Base-by-base conservation (phyloP, 805 yeast genomes). In the baker's yeast (Saccharomyces cerevisiae) region DNA sequence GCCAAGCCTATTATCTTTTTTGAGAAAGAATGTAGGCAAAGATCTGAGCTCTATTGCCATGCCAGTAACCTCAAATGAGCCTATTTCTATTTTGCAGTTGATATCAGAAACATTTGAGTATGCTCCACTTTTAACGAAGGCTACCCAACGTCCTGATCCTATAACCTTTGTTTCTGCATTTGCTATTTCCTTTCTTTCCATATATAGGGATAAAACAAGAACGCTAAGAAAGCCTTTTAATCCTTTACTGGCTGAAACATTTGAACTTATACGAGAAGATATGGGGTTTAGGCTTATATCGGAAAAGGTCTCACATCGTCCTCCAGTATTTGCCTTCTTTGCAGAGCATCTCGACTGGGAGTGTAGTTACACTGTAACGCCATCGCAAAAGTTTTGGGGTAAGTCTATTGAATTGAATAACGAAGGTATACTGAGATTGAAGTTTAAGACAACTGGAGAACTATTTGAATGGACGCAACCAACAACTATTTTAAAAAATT, bases 31-130 rank as follows among this genome's bases (percentile, higher is more conserved):
- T 61, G 94, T 92, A 10, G 97, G 97, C 22, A 92, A 91, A 65
- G 98, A 92, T 69, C 68, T 94, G 54, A 78, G 90, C 0, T 77
- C 89, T 0, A 79, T 91, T 48, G 84, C 96, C 0, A 90, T 92
- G 91, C 99, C 99, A 1, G 96, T 94, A 6, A 84, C 94, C 1
- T 80, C 90, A 53, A 94, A 94, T 71, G 99, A 94, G 70, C 99
- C 99, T 0, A 67, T 92, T 24, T 81, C 95, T 0, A 81, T 87
- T 29, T 74, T 92, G 53, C 96, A 94, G 68, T 80, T 83, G 57
- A 81, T 84, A 61, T 77, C 94, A 0, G 99, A 94, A 68, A 69
- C 82, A 48, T 76, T 87, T 64, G 99, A 94, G 69, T 89, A 89
- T 67, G 70, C 87, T 32, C 73, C 79, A 47, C 64, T 94, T 46